phyloP scores from a whole-genome alignment of 78 protist species.

The Dictyostelium brefeldianum region DNA sequence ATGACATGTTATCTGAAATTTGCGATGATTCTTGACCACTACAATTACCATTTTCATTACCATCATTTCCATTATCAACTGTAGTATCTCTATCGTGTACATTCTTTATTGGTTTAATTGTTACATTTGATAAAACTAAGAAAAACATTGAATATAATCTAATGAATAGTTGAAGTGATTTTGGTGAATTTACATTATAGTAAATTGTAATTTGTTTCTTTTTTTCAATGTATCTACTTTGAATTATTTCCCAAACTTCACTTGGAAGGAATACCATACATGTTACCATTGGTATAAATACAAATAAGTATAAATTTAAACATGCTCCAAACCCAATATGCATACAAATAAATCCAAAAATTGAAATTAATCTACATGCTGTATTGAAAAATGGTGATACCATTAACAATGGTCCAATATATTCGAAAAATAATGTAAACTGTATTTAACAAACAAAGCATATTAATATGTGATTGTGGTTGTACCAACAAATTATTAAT shows the following conservation, averaged over 20 bases:
- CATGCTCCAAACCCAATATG: slow-evolving; percentile 74
- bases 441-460: not conserved
- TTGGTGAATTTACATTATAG: not conserved
- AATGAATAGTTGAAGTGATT: not conserved
- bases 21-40: not conserved
- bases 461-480: not conserved
- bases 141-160: not conserved
- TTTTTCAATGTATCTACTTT: not conserved
- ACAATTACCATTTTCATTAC: not conserved
- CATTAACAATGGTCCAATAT: slow-evolving; percentile 55
- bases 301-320: slow-evolving; percentile 49
- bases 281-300: slow-evolving; percentile 52
- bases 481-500: not conserved
- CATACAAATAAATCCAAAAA: slow-evolving; percentile 60
- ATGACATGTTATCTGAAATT: not conserved
- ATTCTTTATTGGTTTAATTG: not conserved
- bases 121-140: not conserved
- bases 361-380: slow-evolving; percentile 31
- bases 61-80: not conserved
- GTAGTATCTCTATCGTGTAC: not conserved
- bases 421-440: slow-evolving; percentile 58
- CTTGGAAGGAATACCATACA: slow-evolving; percentile 21
- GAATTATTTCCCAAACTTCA: slow-evolving; percentile 22
- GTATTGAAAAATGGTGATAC: slow-evolving; percentile 47
- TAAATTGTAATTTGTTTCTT: not conserved